phyloP scores from a whole-genome alignment of 2,329 filamentous ascomycete species.

The Coleophoma crateriformis region DNA sequence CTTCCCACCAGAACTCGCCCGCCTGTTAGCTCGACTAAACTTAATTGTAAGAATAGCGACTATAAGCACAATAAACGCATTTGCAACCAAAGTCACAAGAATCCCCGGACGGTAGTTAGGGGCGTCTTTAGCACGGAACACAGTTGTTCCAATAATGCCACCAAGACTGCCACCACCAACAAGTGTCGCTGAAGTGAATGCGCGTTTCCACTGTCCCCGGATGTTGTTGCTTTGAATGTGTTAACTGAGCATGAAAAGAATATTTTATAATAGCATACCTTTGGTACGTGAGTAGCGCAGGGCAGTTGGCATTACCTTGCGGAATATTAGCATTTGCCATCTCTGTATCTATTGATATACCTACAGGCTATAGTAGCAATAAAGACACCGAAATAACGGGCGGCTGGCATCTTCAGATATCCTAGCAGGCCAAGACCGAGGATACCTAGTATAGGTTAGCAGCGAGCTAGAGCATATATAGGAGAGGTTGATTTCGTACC shows the following conservation, averaged over 20 bases:
- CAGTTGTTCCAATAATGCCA: slow-evolving; percentile 67
- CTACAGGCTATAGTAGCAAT: too few relatives aligned
- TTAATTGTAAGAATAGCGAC: slow-evolving; percentile 13
- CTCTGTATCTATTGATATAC: slow-evolving; percentile 41
- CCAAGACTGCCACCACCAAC: slow-evolving; percentile 73
- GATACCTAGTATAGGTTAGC: slow-evolving; percentile 23
- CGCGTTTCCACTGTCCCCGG: slow-evolving; percentile 80
- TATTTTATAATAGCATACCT: slow-evolving; percentile 30
- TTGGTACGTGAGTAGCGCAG: slow-evolving; percentile 69
- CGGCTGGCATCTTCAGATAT: too few relatives aligned
- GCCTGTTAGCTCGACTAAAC: slow-evolving; percentile 20
- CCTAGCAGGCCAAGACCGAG: slow-evolving; percentile 13
- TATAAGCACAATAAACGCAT: slow-evolving; percentile 15
- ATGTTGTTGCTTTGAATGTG: slow-evolving; percentile 57
- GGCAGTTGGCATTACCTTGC: slow-evolving; percentile 67
- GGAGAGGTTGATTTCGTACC: too few relatives aligned
- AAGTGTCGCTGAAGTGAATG: slow-evolving; percentile 68
- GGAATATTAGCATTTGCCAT: slow-evolving; percentile 41
- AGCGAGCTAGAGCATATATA: too few relatives aligned
- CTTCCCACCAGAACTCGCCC: slow-evolving; percentile 20
- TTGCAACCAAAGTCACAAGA: slow-evolving; percentile 1
- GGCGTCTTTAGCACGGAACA: slow-evolving; percentile 49
- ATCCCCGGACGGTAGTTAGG: slow-evolving; percentile 6
- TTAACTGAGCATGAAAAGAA: too few relatives aligned
- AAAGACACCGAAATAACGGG: too few relatives aligned